Base-by-base conservation (phyloP, 495 filamentous ascomycete genomes). In the Hypoxylon trugodes region DNA sequence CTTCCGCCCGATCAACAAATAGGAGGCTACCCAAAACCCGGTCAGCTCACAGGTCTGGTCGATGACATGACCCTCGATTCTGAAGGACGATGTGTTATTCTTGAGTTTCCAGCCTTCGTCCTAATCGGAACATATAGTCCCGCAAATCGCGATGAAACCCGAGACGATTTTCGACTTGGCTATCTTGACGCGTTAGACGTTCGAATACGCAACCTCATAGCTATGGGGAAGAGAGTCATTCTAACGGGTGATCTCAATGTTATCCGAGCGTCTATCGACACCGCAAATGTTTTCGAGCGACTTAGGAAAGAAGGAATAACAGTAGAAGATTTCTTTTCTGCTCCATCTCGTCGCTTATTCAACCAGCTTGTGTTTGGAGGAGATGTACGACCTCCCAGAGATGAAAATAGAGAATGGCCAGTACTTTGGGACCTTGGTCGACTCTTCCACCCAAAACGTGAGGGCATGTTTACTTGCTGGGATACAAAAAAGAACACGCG, bases 381-480 rank as follows among this genome's bases (percentile, higher is more conserved):
- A 3, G 82, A 82, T 43, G 90, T 96, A 9, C 54, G 84, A 30
- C 89, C 89, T 0, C 78, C 86, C 35, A 83, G 89, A 43, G 91
- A 96, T 50, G 80, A 85, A 57, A 88, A 85, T 2, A 84, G 91
- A 58, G 90, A 94, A 65, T 59, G 84, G 28, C 86, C 93, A 2
- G 84, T 93, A 6, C 78, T 98, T 57, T 88, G 88, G 82, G 95
- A 98, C 79, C 84, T 96, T 43, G 94, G 91, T 72, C 82, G 95
- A 54, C 86, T 85, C 22, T 95, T 93, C 68, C 90, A 97, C 72
- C 89, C 90, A 1, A 76, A 76, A 26, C 85, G 95, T 4, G 79
- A 79, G 54, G 92, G 93, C 40, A 98, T 98, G 95, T 98, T 91
- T 74, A 98, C 95, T 5, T 96, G 93, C 71, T 93, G 93, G 93